Evolutionary conservation across 1,284 basidiomycete genomes (phyloP), one percentile per base, ranked within the genome.

Genomic region (Microbotryum saponariae): DNA sequence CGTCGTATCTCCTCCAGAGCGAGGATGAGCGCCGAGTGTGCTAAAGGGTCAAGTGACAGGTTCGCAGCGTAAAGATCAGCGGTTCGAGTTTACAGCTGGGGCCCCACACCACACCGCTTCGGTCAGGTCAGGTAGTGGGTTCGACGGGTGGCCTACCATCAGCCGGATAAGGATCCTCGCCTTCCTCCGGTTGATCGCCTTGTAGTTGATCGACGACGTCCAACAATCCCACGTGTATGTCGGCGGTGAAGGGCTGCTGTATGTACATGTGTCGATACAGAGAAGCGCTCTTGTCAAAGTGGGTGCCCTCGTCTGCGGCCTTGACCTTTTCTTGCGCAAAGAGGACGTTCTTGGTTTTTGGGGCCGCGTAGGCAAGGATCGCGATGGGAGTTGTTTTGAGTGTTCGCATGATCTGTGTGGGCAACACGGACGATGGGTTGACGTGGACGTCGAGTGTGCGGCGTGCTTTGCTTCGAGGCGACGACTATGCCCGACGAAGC

Each of bases 1-100:
- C 54, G 60, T 10, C 70, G 69, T 49, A 73, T 62, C 18, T 64
- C 69, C 10, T 68, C 59, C 21, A 72, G 51, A 7, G 63, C 67
- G 37, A 67, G 65, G n/a, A 74, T 67, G 20, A 66, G 21, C 3
- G 62, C 68, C 4, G 62, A 59, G 55, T 66, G 60, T 14, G 59
- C 69, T 69, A 51, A 25, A 6, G 10, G 10, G 29, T 16, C 31
- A 10, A 20, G 25, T 50, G 9, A 9, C 12, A 37, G 16, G 2
- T n/a, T 0, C 29, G 20, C 2, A 54, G 12, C 25, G 6, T n/a
- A 3, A 3, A 3, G 37, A 9, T 37, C n/a, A 31, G 58, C 46
- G 23, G 7, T 21, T n/a, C 25, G 29, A 8, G 14, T 31, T 31
- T 6, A 42, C 14, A 42, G 14, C 37, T 42, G 16, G 37, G 14